Base-by-base conservation (phyloP, 1,284 basidiomycete genomes). In the Leccinum pachyderme region DNA sequence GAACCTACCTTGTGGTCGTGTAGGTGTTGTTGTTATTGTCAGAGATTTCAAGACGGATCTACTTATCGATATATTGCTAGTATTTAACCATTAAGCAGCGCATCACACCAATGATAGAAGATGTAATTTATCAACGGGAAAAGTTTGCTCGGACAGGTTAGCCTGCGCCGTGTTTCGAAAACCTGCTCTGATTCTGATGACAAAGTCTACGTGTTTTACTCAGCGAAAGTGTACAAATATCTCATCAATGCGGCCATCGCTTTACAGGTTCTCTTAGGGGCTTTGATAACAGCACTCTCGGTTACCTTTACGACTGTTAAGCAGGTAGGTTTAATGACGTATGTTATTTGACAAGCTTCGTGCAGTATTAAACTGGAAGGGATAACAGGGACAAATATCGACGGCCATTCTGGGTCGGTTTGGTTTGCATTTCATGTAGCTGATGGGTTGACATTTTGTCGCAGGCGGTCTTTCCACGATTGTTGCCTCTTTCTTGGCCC, bases 401-500 rank as follows among this genome's bases (percentile, higher is more conserved):
- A 69, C 66, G 8, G 44, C 67, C 6, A n/a, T 63, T 27, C 51
- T 68, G 39, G 68, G 66, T 71, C 0, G 2, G 66, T 58, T 43
- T 18, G 4, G 13, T 41, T 22, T 45, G 5, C 7, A 43, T 48
- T 55, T 29, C 5, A 32, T 6, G 4, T 39, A 28, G 18, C 5
- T 4, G 25, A 5, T 44, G 12, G 3, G 27, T 43, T 56, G 52
- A n/a, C 25, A 8, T 32, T 47, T 47, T 4, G 27, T 25, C 51
- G 2, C 22, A 81, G 82, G 86, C 52, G 86, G 82, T 15, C 56
- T 83, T 18, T 69, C 86, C 3, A 89, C 87, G 0, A 47, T 88
- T 29, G 78, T 84, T 15, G 86, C 87, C 31, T 85, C 86, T 2
- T 89, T 86, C 67, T 75, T 89, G 31, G 87, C 87, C 6, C 81